Percentiles rank a stretch among this genome's conserved stretches.
These are phyloP conservation scores for Aspergillus affinis DNA, from an alignment of 495 filamentous ascomycete genomes.

Conservation along the genomic window DNA sequence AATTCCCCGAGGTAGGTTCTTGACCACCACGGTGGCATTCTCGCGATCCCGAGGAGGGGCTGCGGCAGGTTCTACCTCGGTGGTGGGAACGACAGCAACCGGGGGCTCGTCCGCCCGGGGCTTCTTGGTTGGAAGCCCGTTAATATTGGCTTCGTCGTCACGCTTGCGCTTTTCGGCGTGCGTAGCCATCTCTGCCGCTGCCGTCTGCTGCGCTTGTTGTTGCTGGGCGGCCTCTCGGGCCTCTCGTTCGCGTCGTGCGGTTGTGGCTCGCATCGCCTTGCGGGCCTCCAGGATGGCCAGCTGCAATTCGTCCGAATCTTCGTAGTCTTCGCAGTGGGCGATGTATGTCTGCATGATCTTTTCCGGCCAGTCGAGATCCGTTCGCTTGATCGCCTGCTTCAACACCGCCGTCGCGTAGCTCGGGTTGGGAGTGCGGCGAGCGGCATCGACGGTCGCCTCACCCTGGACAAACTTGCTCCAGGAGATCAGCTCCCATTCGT, in stretches of 20 bases:
- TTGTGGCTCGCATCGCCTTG: constrained; percentile 60
- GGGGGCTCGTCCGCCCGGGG: constrained; percentile 49
- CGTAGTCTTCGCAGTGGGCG: constrained; percentile 84
- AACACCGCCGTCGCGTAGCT: constrained; percentile 70
- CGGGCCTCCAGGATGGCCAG: constrained; percentile 67
- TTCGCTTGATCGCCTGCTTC: constrained; percentile 65
- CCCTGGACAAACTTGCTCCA: constrained; percentile 59
- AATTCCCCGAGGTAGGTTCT: constrained; percentile 66
- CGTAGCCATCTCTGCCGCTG: constrained; percentile 31
- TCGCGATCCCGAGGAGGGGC: constrained; percentile 78
- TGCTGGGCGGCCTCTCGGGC: constrained; percentile 55
- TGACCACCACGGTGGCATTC: constrained; percentile 79
- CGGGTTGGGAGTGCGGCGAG: constrained; percentile 52
- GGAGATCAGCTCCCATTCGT: constrained; percentile 81
- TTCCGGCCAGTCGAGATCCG: constrained; percentile 86
- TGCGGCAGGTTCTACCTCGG: constrained; percentile 32
- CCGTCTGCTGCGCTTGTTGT: constrained; percentile 29
- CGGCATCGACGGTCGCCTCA: constrained; percentile 47
- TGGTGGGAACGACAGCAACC: constrained; percentile 18
- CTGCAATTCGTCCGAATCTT: constrained; percentile 69
- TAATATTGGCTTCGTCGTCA: constrained; percentile 51
- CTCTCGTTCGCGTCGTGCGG: constrained; percentile 66
- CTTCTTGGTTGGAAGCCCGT: constrained; percentile 56
- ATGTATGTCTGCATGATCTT: constrained; percentile 80
- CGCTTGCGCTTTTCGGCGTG: constrained; percentile 68